Evolutionary conservation across 2,329 filamentous ascomycete genomes (phyloP).

Genomic region (Fusarium subglutinans): DNA sequence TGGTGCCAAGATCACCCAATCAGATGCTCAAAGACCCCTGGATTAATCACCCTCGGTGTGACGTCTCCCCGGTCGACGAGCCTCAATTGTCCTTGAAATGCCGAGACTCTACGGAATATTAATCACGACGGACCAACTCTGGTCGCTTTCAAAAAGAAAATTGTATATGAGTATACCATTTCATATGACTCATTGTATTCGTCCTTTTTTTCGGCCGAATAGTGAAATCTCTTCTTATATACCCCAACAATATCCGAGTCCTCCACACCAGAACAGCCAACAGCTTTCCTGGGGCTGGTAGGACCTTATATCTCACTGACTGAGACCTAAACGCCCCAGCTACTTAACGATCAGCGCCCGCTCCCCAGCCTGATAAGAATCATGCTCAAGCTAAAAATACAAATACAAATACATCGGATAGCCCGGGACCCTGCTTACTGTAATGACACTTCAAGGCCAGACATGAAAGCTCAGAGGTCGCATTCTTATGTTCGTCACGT

Average conservation of each 20-base stretch:
- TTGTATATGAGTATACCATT: background rate
- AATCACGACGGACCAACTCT: background rate
- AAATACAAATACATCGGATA: slow-evolving; percentile 22
- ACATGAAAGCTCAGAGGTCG: background rate
- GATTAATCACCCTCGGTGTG: slow-evolving; percentile 39
- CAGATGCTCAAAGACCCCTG: background rate
- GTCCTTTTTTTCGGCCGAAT: slow-evolving; percentile 1
- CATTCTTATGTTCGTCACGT: background rate
- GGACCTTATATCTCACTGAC: slow-evolving; percentile 2
- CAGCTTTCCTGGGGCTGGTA: background rate
- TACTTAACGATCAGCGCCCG: slow-evolving; percentile 9
- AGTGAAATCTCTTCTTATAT: background rate
- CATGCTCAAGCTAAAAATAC: background rate
- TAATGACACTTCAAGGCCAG: slow-evolving; percentile 3
- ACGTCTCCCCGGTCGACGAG: slow-evolving; percentile 23
- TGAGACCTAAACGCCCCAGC: background rate
- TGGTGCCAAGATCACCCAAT: slow-evolving; percentile 24
- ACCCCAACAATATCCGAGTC: background rate
- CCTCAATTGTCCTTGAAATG: background rate
- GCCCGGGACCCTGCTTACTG: slow-evolving; percentile 30
- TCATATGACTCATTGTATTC: slow-evolving; percentile 5
- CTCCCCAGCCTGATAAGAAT: background rate
- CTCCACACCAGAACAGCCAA: background rate
- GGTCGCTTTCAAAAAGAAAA: background rate
- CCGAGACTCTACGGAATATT: background rate